Base-by-base conservation (phyloP, 2,329 filamentous ascomycete genomes). In the Geosmithia flava region DNA sequence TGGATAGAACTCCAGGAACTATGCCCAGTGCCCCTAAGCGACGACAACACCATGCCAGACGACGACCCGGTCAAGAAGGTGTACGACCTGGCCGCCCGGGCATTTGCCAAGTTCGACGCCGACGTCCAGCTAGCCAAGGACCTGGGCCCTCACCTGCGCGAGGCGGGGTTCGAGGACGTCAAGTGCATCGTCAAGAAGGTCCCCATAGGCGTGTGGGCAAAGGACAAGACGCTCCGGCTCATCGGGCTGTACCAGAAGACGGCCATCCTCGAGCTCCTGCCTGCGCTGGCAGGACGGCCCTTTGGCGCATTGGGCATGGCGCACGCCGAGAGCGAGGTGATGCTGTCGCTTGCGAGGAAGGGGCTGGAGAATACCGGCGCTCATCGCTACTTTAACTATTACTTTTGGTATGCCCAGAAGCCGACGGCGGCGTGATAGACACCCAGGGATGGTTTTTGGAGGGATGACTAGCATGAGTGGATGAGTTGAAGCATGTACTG, bases 1-100 rank as follows among this genome's bases (percentile, higher is more conserved):
- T 78, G 74, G 74, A 66, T 76, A 43, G 75, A 78, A 53, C 58
- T 76, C 30, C 73, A 76, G 54, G 74, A 78, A 56, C 70, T 76
- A 20, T 67, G 45, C n/a, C 20, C 20, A 7, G 43, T 48, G 2
- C 50, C 51, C 13, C 53, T 33, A 29, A 19, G 47, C 8, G 62
- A 65, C 42, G 61, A 65, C 29, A 50, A 46, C 33, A 54, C 51
- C 16, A 42, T 57, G 15, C 42, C 33, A 1, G 40, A 47, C 0
- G 55, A 56, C 8, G 49, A 53, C 5, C 16, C 51, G 5, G 45
- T 62, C n/a, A 45, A 50, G 19, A 47, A 48, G 2, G 62, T 58
- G 48, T 30, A 48, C 2, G 23, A 54, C 7, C 45, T 55, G 2
- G 39, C 59, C 19, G 40, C 50, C 8, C 52, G 59, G 19, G 57